These are phyloP conservation scores for Neurospora sp. DNA, from an alignment of 2,329 filamentous ascomycete genomes.

Conservation along the genomic window DNA sequence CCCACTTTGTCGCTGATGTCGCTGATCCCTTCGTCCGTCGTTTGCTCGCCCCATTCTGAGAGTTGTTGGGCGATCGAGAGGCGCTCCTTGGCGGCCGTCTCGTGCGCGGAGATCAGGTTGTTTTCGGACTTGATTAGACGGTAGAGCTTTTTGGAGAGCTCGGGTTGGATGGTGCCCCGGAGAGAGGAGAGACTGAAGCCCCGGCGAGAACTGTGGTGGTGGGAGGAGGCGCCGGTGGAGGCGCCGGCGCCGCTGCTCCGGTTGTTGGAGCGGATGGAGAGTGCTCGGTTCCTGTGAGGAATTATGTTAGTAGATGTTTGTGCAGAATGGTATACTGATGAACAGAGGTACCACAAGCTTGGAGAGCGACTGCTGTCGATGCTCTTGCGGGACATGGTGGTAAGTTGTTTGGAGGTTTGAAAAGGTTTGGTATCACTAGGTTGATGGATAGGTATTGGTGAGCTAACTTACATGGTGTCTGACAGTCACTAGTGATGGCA, in stretches of 20 bases:
- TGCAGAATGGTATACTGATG: neutral
- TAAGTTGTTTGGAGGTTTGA: neutral
- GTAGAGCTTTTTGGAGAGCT: conserved; percentile 81
- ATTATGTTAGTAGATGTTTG: conserved; percentile 5
- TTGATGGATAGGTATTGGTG: neutral
- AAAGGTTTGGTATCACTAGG: neutral
- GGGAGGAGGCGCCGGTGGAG: conserved; percentile 13
- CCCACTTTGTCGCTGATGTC: conserved; percentile 95
- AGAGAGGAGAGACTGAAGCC: conserved; percentile 82
- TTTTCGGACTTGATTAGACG: conserved; percentile 94
- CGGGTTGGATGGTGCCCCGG: conserved; percentile 74
- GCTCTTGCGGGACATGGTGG: conserved; percentile 16
- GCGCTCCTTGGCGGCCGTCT: conserved; percentile 76
- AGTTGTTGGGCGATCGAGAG: conserved; percentile 79
- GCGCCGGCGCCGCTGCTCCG: conserved; percentile 42
- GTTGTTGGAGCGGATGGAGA: conserved; percentile 63
- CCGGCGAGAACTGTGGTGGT: conserved; percentile 39
- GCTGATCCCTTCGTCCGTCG: conserved; percentile 73
- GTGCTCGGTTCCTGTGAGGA: conserved; percentile 54
- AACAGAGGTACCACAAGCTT: conserved; percentile 11
- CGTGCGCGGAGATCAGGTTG: conserved; percentile 74
- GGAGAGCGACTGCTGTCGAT: conserved; percentile 13
- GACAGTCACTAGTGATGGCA: neutral
- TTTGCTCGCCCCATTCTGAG: conserved; percentile 93
- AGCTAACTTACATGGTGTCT: neutral